Evolutionary conservation across 169 alveolate species (phyloP), one percentile per base, ranked within the genome.

Genomic region (Plasmodium falciparum): DNA sequence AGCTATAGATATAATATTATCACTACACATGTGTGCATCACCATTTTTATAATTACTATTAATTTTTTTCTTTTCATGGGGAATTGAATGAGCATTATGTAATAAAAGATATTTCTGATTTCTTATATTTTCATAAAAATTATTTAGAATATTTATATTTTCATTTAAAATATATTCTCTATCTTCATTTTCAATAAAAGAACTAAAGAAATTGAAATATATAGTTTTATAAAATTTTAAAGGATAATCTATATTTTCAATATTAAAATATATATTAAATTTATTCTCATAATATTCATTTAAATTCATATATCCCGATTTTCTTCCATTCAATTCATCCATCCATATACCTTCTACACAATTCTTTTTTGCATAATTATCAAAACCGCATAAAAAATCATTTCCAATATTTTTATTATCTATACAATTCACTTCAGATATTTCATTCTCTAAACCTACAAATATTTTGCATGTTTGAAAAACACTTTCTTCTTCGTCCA

Each of bases 1-100:
- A 3, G 91, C 91, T 43, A 83, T 56, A 26, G 91, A 83, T 13
- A 83, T 83, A 59, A 83, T 83, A 62, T 83, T 69, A 62, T 83
- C 91, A 83, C 86, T 70, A 69, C 85, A 83, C 12, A 83, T 26
- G 5, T 47, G 59, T 20, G 91, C 91, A 83, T 83, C 91, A 5
- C 91, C 91, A 70, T 83, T 83, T 70, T 83, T 43, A 62, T 83
- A 83, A 83, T 70, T 83, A 12, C 20, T 59, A 67, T 70, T 83
- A 12, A 15, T 83, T 15, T 70, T 39, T 33, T 83, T 83, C 50
- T 71, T 52, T 26, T 83, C 62, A 70, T 83, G 66, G 20, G 91
- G 91, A 58, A 61, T 49, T 13, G 86, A 69, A 47, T 70, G 69
- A 33, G 74, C 85, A 58, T 70, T 83, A 58, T 83, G 91, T n/a